These are phyloP conservation scores for Cystobasidium ongulense DNA, from an alignment of 768 basidiomycete species.

Conservation along the genomic window DNA sequence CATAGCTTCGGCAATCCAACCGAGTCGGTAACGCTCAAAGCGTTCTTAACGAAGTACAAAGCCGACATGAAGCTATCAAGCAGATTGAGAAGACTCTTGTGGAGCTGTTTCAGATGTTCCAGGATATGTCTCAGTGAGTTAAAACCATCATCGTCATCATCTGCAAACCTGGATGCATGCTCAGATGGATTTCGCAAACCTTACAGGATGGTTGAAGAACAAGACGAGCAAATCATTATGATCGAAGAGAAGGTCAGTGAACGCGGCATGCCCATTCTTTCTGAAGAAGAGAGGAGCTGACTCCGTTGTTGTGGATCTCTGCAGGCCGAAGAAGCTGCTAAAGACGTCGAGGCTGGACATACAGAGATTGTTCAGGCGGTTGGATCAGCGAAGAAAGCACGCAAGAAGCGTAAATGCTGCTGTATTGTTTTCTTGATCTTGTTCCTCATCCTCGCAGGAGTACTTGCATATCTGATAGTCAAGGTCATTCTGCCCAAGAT, in stretches of 20 bases:
- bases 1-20: conserved; percentile 62
- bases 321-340: conserved; percentile 60
- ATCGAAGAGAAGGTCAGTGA: conserved; percentile 54
- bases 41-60: conserved; percentile 76
- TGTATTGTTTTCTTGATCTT: conserved; percentile 60
- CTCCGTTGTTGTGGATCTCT: neutral
- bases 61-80: conserved; percentile 71
- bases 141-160: too few species aligned
- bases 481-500: conserved; percentile 36
- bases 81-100: conserved; percentile 73
- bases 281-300: neutral
- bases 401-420: conserved; percentile 96
- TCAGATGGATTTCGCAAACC: neutral
- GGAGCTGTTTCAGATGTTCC: conserved; percentile 75
- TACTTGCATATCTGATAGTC: conserved; percentile 57
- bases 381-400: conserved; percentile 69
- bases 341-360: conserved; percentile 49
- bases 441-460: conserved; percentile 60
- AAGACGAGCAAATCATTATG: conserved; percentile 61
- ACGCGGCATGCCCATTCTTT: neutral
- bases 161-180: neutral
- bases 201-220: conserved; percentile 51
- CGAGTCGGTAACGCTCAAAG: conserved; percentile 71
- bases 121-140: conserved; percentile 53
- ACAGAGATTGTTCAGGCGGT: conserved; percentile 78